Conservation (phyloP, 2,329 filamentous ascomycete genomes). For the Simplicillium aogashimaense region DNA sequence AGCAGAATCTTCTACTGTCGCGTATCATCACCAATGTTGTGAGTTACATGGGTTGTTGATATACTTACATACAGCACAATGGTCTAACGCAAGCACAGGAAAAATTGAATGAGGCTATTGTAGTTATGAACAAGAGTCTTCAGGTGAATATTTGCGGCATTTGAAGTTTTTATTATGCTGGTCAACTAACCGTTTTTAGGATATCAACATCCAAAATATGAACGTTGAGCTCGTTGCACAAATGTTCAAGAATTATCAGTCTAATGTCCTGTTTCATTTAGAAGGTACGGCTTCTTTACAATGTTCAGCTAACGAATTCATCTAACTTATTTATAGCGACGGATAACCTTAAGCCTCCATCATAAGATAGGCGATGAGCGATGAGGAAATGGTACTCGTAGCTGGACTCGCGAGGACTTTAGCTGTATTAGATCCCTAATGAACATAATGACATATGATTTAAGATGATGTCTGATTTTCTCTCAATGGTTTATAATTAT, state of each 20-base stretch:
- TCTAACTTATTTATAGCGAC: slow-evolving; percentile 47
- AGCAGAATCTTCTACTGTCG: slow-evolving; percentile 86
- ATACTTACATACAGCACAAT: too few species aligned
- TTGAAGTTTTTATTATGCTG: not conserved
- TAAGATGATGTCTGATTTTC: too few species aligned
- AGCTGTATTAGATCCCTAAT: too few species aligned
- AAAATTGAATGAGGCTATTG: slow-evolving; percentile 90
- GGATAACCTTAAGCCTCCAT: slow-evolving; percentile 71
- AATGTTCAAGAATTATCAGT: slow-evolving; percentile 99
- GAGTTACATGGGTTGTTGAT: slow-evolving; percentile 27
- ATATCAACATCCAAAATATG: slow-evolving; percentile 98
- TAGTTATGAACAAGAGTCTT: slow-evolving; percentile 85
- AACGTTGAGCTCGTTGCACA: slow-evolving; percentile 95
- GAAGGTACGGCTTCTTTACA: slow-evolving; percentile 55
- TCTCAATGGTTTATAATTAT: too few species aligned
- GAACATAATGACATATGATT: too few species aligned
- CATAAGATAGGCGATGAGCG: slow-evolving; percentile 27
- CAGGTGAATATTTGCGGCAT: slow-evolving; percentile 42
- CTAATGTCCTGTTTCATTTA: slow-evolving; percentile 91
- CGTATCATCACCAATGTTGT: slow-evolving; percentile 98
- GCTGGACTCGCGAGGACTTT: too few species aligned
- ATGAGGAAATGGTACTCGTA: too few species aligned
- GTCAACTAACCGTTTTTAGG: slow-evolving; percentile 38
- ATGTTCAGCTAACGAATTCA: not conserved
- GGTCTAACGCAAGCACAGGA: slow-evolving; percentile 52